Base-by-base conservation (phyloP, 2,329 filamentous ascomycete species). In the Fusarium sp. region DNA sequence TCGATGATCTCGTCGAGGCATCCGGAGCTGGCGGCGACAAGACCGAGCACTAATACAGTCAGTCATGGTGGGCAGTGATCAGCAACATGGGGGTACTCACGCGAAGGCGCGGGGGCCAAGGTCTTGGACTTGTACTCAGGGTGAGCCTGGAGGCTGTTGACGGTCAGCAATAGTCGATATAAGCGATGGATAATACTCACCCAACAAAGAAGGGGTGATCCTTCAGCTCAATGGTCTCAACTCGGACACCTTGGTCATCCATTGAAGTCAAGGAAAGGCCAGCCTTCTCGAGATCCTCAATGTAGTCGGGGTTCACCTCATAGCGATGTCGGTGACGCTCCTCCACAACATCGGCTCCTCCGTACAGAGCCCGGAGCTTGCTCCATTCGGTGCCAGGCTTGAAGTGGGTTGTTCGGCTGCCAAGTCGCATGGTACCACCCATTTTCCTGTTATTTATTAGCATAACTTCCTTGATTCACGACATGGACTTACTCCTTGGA, bases 321-420 rank as follows among this genome's bases (percentile, higher is more conserved):
- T 97, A 98, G 42, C 94, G 90, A 83, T 98, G 95, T 69, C 95
- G 90, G 82, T 98, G 95, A 57, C 95, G 90, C 85, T 97, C 95
- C 66, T 88, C 83, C 48, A 93, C 87, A 24, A 83, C 82, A 2
- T 85, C 81, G 3, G 83, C 84, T 5, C 85, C 83, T 7, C 91
- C 92, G 81, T 97, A 97, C 15, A 97, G 84, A 13, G 89, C 88
- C 22, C 94, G 91, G 33, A 97, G 88, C 75, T 91, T 91, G 65
- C 90, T 93, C 93, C 93, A 96, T 78, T 96, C 92, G 49, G 88
- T 93, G 61, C 89, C 90, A 3, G 87, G 81, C 81, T 96, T 93
- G 88, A 97, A 97, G 73, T 91, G 83, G 0, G 92, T 94, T 20
- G 91, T 87, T 31, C 93, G 91, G 31, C 91, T 88, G 66, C 95